phyloP scores from a whole-genome alignment of 164 flowering plant genomes.

The Saururus chinensis region DNA sequence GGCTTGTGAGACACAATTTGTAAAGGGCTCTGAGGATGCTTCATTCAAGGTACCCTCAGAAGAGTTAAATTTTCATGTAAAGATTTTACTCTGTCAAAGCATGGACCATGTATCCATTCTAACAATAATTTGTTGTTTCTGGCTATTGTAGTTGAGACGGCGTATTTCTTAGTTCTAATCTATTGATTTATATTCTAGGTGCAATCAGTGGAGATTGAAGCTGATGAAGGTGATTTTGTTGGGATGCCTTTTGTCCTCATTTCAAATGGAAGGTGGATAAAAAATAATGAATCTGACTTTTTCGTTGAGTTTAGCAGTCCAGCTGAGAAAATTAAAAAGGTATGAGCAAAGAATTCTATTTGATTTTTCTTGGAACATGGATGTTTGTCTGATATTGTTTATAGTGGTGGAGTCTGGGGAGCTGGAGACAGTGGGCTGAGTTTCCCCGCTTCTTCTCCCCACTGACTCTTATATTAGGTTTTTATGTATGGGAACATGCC shows the following conservation, averaged over 20 bases:
- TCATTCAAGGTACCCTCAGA: constrained; percentile 29
- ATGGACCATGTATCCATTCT: no score
- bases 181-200: constrained; percentile 20
- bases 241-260: constrained; percentile 91
- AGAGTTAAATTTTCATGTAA: constrained; percentile 2
- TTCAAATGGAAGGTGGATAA: constrained; percentile 75
- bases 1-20: constrained; percentile 63
- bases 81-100: no score
- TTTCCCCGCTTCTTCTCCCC: no score
- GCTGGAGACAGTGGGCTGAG: no score
- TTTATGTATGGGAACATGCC: no score
- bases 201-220: constrained; percentile 53
- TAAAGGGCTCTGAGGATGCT: constrained; percentile 26
- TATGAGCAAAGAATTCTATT: constrained; percentile 5
- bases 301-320: constrained; percentile 46
- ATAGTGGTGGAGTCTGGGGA: no score
- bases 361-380: no score
- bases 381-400: no score
- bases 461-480: no score
- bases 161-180: no score
- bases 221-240: constrained; percentile 48
- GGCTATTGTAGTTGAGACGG: no score
- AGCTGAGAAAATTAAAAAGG: constrained; percentile 49
- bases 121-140: no score
- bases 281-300: constrained; percentile 68